Percentiles rank a stretch among this genome's conserved stretches.
These are phyloP conservation scores for Pezizomycotina sp. DNA, from an alignment of 2,329 filamentous ascomycete species.

Conservation along the genomic window DNA sequence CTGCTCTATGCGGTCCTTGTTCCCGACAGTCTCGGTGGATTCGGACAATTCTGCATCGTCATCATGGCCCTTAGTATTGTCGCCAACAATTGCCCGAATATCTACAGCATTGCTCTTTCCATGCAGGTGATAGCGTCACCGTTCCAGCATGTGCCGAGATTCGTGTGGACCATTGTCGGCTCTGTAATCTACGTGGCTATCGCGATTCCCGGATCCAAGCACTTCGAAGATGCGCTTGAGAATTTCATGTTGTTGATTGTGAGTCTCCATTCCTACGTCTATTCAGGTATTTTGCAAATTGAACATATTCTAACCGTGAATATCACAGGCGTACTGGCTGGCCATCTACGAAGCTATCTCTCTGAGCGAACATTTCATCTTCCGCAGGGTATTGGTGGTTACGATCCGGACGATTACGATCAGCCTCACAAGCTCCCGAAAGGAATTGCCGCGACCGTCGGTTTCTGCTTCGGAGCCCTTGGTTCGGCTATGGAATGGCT, in stretches of 20 bases:
- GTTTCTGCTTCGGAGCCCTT: conserved; percentile 47
- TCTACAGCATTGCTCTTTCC: conserved; percentile 53
- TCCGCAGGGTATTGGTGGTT: conserved; percentile 46
- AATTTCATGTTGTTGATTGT: conserved; percentile 55
- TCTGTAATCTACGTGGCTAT: conserved; percentile 51
- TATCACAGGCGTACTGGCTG: conserved; percentile 62
- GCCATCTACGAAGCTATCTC: conserved; percentile 54
- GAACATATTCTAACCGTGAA: conserved; percentile 26
- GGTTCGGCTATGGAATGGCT: conserved; percentile 55
- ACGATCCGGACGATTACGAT: conserved; percentile 43
- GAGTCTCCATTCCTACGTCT: no score
- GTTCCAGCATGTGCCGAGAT: conserved; percentile 47
- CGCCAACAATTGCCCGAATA: conserved; percentile 55
- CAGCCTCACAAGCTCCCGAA: conserved; percentile 42
- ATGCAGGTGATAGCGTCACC: conserved; percentile 47
- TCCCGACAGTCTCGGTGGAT: conserved; percentile 42
- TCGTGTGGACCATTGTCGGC: conserved; percentile 47
- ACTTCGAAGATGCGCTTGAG: conserved; percentile 48
- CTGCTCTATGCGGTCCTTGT: conserved; percentile 49
- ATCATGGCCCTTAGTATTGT: conserved; percentile 50
- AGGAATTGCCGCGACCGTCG: conserved; percentile 44
- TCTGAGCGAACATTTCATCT: conserved; percentile 51
- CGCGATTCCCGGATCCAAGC: conserved; percentile 49
- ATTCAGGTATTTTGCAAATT: conserved; percentile 2
- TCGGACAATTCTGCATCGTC: conserved; percentile 56